phyloP scores from a whole-genome alignment of 2,329 filamentous ascomycete genomes.

The Fusarium euwallaceae region DNA sequence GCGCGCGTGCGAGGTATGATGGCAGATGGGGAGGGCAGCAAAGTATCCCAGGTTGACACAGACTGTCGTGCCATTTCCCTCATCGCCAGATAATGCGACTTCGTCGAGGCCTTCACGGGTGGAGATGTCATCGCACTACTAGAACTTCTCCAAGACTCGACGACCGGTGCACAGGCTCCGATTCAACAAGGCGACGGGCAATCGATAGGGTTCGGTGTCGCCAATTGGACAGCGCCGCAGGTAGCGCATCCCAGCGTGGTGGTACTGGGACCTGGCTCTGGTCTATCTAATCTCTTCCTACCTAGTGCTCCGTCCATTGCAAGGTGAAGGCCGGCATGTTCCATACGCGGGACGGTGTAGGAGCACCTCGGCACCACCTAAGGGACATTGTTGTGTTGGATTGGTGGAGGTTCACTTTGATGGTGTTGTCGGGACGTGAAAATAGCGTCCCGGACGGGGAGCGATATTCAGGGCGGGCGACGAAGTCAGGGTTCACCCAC shows the following conservation, averaged over 20 bases:
- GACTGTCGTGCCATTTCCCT: slow-evolving; percentile 27
- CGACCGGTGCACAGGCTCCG: slow-evolving; percentile 1
- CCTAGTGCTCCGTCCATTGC: slow-evolving; percentile 4
- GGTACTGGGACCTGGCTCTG: slow-evolving; percentile 32
- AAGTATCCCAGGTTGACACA: slow-evolving; percentile 27
- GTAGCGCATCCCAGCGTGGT: slow-evolving; percentile 37
- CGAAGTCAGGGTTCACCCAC: slow-evolving; percentile 36
- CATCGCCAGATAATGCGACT: slow-evolving; percentile 28
- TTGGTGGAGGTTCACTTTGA: slow-evolving; percentile 37
- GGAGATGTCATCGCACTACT: slow-evolving; percentile 24
- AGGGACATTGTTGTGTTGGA: slow-evolving; percentile 23
- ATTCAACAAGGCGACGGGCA: slow-evolving; percentile 18
- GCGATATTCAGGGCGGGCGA: slow-evolving; percentile 37
- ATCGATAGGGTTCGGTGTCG: slow-evolving; percentile 29
- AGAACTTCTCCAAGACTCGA: slow-evolving; percentile 23
- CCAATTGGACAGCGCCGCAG: slow-evolving; percentile 30
- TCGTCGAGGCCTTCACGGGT: slow-evolving; percentile 24
- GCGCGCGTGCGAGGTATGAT: slow-evolving; percentile 1
- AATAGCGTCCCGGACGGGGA: slow-evolving; percentile 25
- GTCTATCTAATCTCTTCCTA: slow-evolving; percentile 35
- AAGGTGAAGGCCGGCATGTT: slow-evolving; percentile 24
- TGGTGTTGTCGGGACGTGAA: slow-evolving; percentile 31
- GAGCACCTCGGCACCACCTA: slow-evolving; percentile 12
- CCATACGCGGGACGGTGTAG: slow-evolving; percentile 24
- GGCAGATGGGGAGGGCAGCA: neutral